Conservation (phyloP, 768 basidiomycete genomes). For the Suillus alpinus region DNA sequence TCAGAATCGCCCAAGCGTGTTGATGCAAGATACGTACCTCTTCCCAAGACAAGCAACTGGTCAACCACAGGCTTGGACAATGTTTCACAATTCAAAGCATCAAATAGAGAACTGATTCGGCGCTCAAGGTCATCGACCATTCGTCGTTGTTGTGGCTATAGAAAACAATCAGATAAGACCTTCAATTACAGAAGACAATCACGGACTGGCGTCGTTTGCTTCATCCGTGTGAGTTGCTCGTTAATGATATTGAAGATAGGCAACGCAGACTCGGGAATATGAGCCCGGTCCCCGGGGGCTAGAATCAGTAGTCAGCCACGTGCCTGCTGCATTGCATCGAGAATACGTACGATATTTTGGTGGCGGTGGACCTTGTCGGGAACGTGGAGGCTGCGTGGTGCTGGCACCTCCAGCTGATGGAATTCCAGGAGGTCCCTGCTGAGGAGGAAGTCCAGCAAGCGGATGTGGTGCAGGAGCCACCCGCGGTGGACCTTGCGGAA, state of each 20-base stretch:
- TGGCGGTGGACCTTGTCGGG: slow-evolving; percentile 38
- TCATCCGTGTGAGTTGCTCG: slow-evolving; percentile 61
- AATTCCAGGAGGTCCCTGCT: slow-evolving; percentile 27
- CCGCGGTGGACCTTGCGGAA: slow-evolving; percentile 24
- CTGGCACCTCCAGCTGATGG: slow-evolving; percentile 25
- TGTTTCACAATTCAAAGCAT: slow-evolving; percentile 88
- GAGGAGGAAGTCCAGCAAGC: slow-evolving; percentile 23
- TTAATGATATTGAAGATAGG: slow-evolving; percentile 68
- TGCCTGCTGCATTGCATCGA: neutral
- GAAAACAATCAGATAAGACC: neutral
- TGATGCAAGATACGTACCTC: slow-evolving; percentile 49
- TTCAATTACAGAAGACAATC: neutral
- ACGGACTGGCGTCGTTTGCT: slow-evolving; percentile 74
- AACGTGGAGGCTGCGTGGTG: slow-evolving; percentile 29
- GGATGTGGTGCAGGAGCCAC: slow-evolving; percentile 29
- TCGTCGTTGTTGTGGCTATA: slow-evolving; percentile 77
- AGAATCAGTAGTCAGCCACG: slow-evolving; percentile 11
- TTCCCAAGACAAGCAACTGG: slow-evolving; percentile 64
- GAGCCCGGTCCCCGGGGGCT: slow-evolving; percentile 91
- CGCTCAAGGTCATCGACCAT: slow-evolving; percentile 86
- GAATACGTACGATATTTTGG: slow-evolving; percentile 59
- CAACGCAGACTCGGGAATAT: slow-evolving; percentile 71
- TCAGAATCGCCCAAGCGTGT: neutral
- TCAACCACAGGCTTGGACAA: slow-evolving; percentile 69
- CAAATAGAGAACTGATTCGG: slow-evolving; percentile 82